These are phyloP conservation scores for Cryptococcus maquisensis DNA, from an alignment of 1,284 basidiomycete genomes.

Conservation along the genomic window DNA sequence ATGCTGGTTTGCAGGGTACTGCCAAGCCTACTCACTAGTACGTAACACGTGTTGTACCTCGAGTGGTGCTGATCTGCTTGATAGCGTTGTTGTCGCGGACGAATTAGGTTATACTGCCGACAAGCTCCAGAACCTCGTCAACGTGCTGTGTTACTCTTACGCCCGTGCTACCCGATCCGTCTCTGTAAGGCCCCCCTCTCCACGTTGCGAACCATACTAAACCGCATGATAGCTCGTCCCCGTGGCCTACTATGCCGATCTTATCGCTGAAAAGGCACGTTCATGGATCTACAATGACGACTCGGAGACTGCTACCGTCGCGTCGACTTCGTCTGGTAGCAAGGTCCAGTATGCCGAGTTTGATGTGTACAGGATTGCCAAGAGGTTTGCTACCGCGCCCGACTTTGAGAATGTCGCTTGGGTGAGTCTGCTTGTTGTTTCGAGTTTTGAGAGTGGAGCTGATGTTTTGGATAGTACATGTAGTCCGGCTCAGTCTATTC, in stretches of 20 bases:
- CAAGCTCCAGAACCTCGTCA: conserved; percentile 41
- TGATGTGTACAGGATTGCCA: conserved; percentile 15
- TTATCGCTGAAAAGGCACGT: conserved; percentile 49
- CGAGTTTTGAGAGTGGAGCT: too few species aligned
- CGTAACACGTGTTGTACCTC: neutral
- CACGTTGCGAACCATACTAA: too few species aligned
- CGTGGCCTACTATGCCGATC: conserved; percentile 28
- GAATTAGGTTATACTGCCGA: conserved; percentile 46
- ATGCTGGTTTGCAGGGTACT: conserved; percentile 36
- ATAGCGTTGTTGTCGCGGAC: conserved; percentile 26
- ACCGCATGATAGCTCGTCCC: neutral
- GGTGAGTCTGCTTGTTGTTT: conserved; percentile 8
- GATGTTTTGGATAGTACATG: too few species aligned
- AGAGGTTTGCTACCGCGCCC: conserved; percentile 10
- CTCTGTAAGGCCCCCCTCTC: too few species aligned
- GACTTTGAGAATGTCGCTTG: conserved; percentile 19
- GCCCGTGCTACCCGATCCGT: conserved; percentile 49
- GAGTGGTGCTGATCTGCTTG: neutral
- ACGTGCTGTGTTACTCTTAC: conserved; percentile 50
- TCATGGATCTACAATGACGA: conserved; percentile 45
- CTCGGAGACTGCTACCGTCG: conserved; percentile 4
- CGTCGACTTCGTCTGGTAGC: conserved; percentile 5
- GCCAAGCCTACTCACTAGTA: conserved; percentile 39
- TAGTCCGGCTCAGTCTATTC: too few species aligned
- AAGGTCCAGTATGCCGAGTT: conserved; percentile 8